Conservation (phyloP, 1,284 basidiomycete species). For the Polyporus tsugae region DNA sequence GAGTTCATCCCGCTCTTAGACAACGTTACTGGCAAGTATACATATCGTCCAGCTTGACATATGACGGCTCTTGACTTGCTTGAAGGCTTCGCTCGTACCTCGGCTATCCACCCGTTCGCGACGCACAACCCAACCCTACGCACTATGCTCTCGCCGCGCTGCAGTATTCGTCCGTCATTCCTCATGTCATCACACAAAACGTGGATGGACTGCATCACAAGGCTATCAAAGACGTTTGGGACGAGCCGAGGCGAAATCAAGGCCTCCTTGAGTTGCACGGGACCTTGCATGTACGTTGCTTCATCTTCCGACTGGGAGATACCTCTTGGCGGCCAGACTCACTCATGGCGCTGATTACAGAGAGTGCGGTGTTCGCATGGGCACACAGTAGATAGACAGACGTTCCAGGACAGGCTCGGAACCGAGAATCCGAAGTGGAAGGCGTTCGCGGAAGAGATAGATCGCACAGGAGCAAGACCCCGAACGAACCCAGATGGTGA, state of each 20-base stretch:
- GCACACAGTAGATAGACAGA: conserved; percentile 71
- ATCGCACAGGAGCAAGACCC: conserved; percentile 66
- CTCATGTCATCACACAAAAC: conserved; percentile 88
- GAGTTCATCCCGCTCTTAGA: conserved; percentile 44
- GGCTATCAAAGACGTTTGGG: conserved; percentile 56
- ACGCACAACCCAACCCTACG: conserved; percentile 85
- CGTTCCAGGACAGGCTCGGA: conserved; percentile 81
- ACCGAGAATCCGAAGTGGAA: conserved; percentile 84
- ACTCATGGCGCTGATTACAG: conserved; percentile 46
- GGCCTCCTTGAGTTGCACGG: conserved; percentile 89
- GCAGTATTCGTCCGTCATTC: conserved; percentile 71
- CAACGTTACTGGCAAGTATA: conserved; percentile 75
- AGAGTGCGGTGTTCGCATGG: conserved; percentile 77
- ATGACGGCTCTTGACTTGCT: not conserved
- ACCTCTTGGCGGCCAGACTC: not conserved
- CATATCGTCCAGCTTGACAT: too few relatives aligned
- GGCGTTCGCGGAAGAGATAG: conserved; percentile 71
- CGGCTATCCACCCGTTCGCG: conserved; percentile 83
- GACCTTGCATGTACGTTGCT: conserved; percentile 74
- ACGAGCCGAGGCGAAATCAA: conserved; percentile 47
- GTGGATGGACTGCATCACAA: conserved; percentile 92
- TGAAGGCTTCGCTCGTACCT: conserved; percentile 84
- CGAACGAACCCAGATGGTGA: conserved; percentile 94
- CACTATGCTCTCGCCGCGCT: conserved; percentile 88
- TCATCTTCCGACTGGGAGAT: not conserved